Evolutionary conservation across 192 early-diverging fungal species (phyloP).

Genomic region (Thoreauomyces humboldtii): DNA sequence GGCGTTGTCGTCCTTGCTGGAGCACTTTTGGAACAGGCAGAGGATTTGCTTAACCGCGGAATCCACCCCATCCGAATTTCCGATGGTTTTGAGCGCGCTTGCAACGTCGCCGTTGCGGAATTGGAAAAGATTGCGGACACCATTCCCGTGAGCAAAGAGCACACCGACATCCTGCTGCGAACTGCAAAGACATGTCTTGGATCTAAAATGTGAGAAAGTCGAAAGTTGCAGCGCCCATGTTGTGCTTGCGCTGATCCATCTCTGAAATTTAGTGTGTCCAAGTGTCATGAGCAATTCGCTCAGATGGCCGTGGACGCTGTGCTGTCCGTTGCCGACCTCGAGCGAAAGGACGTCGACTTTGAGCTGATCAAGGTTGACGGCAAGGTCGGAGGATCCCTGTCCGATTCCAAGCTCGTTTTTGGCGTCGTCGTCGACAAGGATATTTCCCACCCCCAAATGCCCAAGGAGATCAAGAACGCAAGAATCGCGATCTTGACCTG

Average conservation of each 20-base stretch:
- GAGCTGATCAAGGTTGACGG: slow-evolving; percentile 99
- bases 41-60: slow-evolving; percentile 89
- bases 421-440: slow-evolving; percentile 99
- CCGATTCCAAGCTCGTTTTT: slow-evolving; percentile 88
- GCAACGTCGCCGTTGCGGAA: slow-evolving; percentile 87
- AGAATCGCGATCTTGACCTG: slow-evolving; percentile 99
- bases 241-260: no score
- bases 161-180: slow-evolving; percentile 83
- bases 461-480: slow-evolving; percentile 90
- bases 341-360: slow-evolving; percentile 99
- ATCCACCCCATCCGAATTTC: slow-evolving; percentile 99
- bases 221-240: not conserved
- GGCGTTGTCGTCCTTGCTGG: slow-evolving; percentile 99
- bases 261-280: slow-evolving; percentile 84
- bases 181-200: slow-evolving; percentile 97
- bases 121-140: slow-evolving; percentile 90
- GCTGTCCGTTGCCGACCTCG: slow-evolving; percentile 94
- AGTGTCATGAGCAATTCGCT: slow-evolving; percentile 97
- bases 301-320: slow-evolving; percentile 98
- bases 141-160: slow-evolving; percentile 78
- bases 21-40: slow-evolving; percentile 94
- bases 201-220: slow-evolving; percentile 84
- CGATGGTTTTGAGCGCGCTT: slow-evolving; percentile 97
- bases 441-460: slow-evolving; percentile 99
- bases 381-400: slow-evolving; percentile 94